Evolutionary conservation across 2,329 filamentous ascomycete species (phyloP), one percentile per base, ranked within the genome.

Genomic region (Sclerotinia sclerotiorum): DNA sequence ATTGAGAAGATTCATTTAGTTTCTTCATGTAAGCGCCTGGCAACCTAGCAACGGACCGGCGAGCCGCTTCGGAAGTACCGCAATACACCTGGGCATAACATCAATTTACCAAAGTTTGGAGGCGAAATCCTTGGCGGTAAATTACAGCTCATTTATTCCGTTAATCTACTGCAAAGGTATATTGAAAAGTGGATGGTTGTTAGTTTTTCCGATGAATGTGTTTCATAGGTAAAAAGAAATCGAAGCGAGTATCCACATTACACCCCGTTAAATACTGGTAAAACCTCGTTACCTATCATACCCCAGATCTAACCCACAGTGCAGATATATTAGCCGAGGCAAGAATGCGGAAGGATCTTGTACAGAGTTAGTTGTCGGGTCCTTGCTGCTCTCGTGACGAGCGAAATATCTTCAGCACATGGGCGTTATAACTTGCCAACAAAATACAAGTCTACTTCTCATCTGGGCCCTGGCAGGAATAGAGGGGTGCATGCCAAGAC

Each of bases 11-110:
- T 35, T 4, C 13, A 35, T 61, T 27, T 61, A 49, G 27, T 32
- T 61, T 48, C 35, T 61, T 35, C 19, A 19, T 51, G 13, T 63
- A 39, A 63, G 60, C 46, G 60, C 29, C 60, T 62, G 5, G 2
- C 46, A 62, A 24, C 29, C 60, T 62, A 11, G 3, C 46, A 62
- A 35, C 60, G 60, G 60, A 42, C 60, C 60, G 60, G 46, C 46
- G 21, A 63, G 15, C 60, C 60, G 60, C 60, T n/a, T 51, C 44
- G 29, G 8, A 51, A 5, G 29, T 49, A 62, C 46, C 44, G 35
- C 46, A 24, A 19, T 32, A 35, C 10, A 49, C 19, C 35, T 42
- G 13, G 39, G 39, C 39, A 42, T 2, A 42, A 62, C 13, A 27
- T 49, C 46, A 39, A 62, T 51, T 15, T 17, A 62, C 29, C 29